Percentiles rank a stretch among this genome's conserved stretches.
Evolutionary conservation across 2,329 filamentous ascomycete species (phyloP).

Genomic region (Penicillium capsulatum): DNA sequence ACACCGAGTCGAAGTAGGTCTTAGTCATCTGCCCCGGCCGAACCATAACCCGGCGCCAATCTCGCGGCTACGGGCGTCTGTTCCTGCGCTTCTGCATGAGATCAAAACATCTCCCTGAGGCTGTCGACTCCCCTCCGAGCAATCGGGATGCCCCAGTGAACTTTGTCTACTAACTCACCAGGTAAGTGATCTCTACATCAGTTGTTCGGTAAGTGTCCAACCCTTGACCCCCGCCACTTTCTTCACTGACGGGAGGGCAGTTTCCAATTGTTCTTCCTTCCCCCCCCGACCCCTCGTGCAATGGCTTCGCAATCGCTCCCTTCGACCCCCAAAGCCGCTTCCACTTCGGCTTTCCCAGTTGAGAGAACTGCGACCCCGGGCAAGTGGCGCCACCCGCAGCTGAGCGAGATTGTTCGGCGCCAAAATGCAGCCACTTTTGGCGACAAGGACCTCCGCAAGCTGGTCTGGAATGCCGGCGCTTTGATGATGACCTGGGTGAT

Average conservation of each 20-base stretch:
- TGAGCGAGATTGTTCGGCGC: slow-evolving; percentile 79
- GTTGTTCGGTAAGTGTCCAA: slow-evolving; percentile 8
- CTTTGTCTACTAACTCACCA: not conserved
- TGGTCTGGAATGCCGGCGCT: slow-evolving; percentile 63
- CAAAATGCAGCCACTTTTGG: slow-evolving; percentile 75
- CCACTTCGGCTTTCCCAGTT: slow-evolving; percentile 26
- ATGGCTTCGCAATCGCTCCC: slow-evolving; percentile 39
- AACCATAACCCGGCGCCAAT: slow-evolving; percentile 21
- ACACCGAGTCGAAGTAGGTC: too few relatives aligned
- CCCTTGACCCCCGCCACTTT: not conserved
- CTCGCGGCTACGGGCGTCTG: slow-evolving; percentile 11
- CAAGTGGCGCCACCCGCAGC: slow-evolving; percentile 83
- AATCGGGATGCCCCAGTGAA: slow-evolving; percentile 2
- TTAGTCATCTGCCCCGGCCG: slow-evolving; percentile 10
- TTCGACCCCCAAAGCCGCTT: slow-evolving; percentile 40
- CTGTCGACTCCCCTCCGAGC: slow-evolving; percentile 1
- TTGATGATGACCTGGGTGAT: slow-evolving; percentile 50
- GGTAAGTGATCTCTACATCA: not conserved
- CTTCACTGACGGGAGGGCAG: not conserved
- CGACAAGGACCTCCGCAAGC: slow-evolving; percentile 66
- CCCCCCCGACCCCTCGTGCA: slow-evolving; percentile 1
- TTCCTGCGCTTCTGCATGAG: slow-evolving; percentile 5
- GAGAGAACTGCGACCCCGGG: slow-evolving; percentile 53
- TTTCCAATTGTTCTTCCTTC: not conserved
- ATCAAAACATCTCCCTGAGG: slow-evolving; percentile 16